These are phyloP conservation scores for Phytophthora chlamydospora DNA, from an alignment of 352 stramenopile species.

Conservation along the genomic window DNA sequence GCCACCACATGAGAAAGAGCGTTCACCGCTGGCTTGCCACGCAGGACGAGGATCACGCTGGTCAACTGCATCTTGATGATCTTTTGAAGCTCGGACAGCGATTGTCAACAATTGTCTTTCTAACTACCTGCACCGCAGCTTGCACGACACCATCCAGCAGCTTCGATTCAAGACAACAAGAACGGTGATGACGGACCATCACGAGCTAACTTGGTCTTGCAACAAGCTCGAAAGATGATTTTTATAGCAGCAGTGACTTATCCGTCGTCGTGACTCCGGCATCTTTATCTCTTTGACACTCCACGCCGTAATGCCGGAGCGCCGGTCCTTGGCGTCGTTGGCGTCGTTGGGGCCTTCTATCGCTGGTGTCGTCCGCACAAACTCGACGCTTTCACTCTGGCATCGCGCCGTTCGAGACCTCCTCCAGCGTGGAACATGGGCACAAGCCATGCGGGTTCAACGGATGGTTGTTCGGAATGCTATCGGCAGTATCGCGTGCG, in stretches of 20 bases:
- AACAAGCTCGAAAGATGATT: not conserved
- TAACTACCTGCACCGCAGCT: not conserved
- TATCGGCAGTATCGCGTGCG: slow-evolving; percentile 27
- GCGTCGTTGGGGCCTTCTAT: not conserved
- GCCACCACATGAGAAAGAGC: no score
- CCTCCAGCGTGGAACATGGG: slow-evolving; percentile 24
- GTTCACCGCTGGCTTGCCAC: no score
- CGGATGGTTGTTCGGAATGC: slow-evolving; percentile 33
- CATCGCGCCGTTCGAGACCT: slow-evolving; percentile 17
- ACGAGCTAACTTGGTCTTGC: slow-evolving; percentile 4
- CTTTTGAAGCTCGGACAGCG: no score
- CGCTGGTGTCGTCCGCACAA: slow-evolving; percentile 1
- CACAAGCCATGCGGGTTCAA: slow-evolving; percentile 25
- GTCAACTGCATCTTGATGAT: no score
- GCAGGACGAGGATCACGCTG: no score
- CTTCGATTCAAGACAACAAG: no score
- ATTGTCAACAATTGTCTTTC: not conserved
- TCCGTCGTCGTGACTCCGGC: not conserved
- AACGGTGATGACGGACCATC: slow-evolving; percentile 8
- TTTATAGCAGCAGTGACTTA: not conserved
- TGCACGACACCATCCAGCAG: no score
- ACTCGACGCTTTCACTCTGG: slow-evolving; percentile 22
- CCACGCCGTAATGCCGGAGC: slow-evolving; percentile 4
- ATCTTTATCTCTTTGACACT: not conserved
- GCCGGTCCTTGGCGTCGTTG: slow-evolving; percentile 7